These are phyloP conservation scores for sunflower (Helianthus annuus) DNA, from an alignment of 129 eudicot species.

Conservation along the genomic window DNA sequence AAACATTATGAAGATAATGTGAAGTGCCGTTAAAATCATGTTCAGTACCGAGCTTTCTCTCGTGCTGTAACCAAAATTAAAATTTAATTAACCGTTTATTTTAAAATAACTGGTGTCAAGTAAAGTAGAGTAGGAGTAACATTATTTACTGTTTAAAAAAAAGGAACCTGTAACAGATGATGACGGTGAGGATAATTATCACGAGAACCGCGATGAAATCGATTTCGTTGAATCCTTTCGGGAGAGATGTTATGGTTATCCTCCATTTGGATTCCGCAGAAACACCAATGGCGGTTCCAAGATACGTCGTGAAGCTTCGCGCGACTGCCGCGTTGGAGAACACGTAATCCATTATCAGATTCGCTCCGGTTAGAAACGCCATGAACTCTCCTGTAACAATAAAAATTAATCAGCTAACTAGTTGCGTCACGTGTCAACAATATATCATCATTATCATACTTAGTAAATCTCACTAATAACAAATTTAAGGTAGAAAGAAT, in stretches of 20 bases:
- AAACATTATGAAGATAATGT: conserved; percentile 68
- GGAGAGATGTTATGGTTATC: conserved; percentile 59
- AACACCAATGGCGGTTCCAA: conserved; percentile 76
- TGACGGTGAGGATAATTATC: conserved; percentile 66
- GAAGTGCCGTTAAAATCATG: conserved; percentile 71
- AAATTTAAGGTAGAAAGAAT: too few relatives aligned
- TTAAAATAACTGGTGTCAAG: too few relatives aligned
- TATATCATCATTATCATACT: too few relatives aligned
- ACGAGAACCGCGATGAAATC: conserved; percentile 79
- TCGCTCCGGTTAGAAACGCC: conserved; percentile 91
- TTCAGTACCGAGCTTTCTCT: conserved; percentile 83
- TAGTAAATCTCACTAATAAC: too few relatives aligned
- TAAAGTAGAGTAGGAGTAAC: too few relatives aligned
- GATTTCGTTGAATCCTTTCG: conserved; percentile 77
- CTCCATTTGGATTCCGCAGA: conserved; percentile 59
- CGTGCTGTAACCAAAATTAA: conserved; percentile 52
- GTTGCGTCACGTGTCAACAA: too few relatives aligned
- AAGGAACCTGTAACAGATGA: conserved; percentile 92
- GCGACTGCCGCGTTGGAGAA: conserved; percentile 98
- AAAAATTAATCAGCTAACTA: background rate
- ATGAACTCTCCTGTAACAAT: conserved; percentile 52
- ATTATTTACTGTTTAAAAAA: background rate
- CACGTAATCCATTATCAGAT: conserved; percentile 82
- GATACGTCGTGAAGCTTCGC: conserved; percentile 81
- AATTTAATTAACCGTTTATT: background rate